phyloP scores from a whole-genome alignment of 352 stramenopile genomes.

The Phytophthora nicotianae region DNA sequence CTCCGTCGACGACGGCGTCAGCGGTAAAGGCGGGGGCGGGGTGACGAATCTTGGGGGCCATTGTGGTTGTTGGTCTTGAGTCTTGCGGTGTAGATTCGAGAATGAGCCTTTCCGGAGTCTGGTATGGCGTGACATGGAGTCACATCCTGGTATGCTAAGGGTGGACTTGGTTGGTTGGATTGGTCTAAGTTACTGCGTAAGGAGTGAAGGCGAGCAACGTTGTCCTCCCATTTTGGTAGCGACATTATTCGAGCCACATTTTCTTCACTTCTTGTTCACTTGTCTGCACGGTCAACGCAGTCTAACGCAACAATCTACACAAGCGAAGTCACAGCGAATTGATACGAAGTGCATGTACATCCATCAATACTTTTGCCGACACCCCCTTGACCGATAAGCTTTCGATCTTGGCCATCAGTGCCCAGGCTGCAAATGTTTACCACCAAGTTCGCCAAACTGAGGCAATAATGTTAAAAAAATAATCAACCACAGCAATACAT shows the following conservation, averaged over 20 bases:
- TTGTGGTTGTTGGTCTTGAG: conserved; percentile 21
- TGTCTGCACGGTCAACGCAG: not conserved
- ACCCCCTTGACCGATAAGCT: too few relatives aligned
- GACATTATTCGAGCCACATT: not conserved
- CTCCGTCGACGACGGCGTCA: conserved; percentile 75
- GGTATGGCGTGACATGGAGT: too few relatives aligned
- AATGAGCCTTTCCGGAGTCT: too few relatives aligned
- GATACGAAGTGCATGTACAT: too few relatives aligned
- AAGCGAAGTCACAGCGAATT: too few relatives aligned
- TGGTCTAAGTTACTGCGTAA: not conserved
- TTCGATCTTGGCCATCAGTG: too few relatives aligned
- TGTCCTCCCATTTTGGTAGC: conserved; percentile 6
- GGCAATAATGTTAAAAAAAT: too few relatives aligned
- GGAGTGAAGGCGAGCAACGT: not conserved
- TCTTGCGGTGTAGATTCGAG: conserved; percentile 15
- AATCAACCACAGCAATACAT: too few relatives aligned
- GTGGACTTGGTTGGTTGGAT: not conserved
- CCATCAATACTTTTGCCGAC: too few relatives aligned
- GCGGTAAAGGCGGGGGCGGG: conserved; percentile 74
- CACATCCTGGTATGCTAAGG: too few relatives aligned
- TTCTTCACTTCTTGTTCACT: not conserved
- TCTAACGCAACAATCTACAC: not conserved
- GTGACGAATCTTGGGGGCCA: conserved; percentile 69
- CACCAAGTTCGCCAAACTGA: too few relatives aligned
- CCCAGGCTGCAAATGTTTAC: too few relatives aligned